phyloP scores from a whole-genome alignment of 2,329 filamentous ascomycete species.

The Curvularia lunata region DNA sequence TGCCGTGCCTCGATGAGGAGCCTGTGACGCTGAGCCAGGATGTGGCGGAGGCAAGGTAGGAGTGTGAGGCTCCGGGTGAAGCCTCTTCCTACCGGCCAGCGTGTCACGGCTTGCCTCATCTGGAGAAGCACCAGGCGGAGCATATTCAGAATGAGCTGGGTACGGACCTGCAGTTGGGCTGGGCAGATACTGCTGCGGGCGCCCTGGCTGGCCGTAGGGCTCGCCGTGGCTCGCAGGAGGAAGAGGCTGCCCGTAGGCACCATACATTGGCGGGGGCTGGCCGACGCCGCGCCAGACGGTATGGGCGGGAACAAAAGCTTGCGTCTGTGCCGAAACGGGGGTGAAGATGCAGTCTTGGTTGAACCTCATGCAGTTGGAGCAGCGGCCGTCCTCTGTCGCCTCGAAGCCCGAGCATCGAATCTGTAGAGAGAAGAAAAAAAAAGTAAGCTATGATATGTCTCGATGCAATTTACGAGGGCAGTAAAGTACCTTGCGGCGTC shows the following conservation, averaged over 20 bases:
- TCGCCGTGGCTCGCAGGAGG: conserved; percentile 48
- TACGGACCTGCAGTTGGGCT: conserved; percentile 55
- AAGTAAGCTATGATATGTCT: conserved; percentile 20
- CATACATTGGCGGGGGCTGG: conserved; percentile 58
- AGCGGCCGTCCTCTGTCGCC: conserved; percentile 72
- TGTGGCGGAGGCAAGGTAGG: conserved; percentile 58
- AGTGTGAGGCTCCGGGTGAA: conserved; percentile 57
- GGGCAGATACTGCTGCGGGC: conserved; percentile 54
- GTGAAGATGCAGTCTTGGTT: conserved; percentile 80
- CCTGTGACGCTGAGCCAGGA: conserved; percentile 52
- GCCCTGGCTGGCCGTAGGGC: conserved; percentile 46
- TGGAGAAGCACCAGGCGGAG: conserved; percentile 43
- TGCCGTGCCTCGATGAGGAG: conserved; percentile 45
- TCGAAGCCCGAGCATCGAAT: conserved; percentile 80
- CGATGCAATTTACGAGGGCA: neutral
- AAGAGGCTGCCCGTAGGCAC: conserved; percentile 59
- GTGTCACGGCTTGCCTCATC: conserved; percentile 50
- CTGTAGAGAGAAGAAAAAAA: conserved; percentile 50
- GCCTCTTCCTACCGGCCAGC: conserved; percentile 54
- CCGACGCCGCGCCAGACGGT: conserved; percentile 63
- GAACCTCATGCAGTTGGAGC: conserved; percentile 75
- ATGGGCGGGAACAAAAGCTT: conserved; percentile 76
- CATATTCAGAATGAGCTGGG: conserved; percentile 44
- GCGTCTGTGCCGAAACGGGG: conserved; percentile 74
- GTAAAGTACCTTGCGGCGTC: conserved; percentile 61